Base-by-base conservation (phyloP, 305 asterid species). In the Ilex paraguariensis region DNA sequence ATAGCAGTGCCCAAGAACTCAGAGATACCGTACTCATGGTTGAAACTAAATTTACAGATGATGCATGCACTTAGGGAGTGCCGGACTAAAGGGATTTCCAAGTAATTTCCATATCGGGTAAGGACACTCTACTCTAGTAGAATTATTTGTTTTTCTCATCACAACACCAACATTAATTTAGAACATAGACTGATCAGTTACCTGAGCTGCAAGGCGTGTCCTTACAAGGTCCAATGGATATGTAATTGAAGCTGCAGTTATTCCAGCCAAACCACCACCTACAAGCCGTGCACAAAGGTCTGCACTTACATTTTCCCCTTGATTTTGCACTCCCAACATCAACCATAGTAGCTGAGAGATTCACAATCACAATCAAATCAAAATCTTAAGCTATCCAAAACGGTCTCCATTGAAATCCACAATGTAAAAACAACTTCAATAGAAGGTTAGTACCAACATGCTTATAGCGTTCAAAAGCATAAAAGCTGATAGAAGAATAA, bases 181-280 rank as follows among this genome's bases (percentile, higher is more conserved):
- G 69, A 51, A 48, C 46, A 46, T 48, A 6, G 10, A 5, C 45
- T 3, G 63, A 62, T 39, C 55, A 28, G 48, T 58, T 62, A 84
- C 97, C 96, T 86, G 97, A 46, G 93, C 87, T 32, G 96, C 79
- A 62, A 87, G 96, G 33, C 93, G 95, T n/a, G 96, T 90, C 77
- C 97, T 81, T 51, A 90, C 95, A 64, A 90, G 93, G 80, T 90
- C 96, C 74, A 90, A 69, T 17, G 97, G 97, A 78, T 90, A 90
- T 13, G 95, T 86, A 69, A 75, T 73, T 61, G 95, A 84, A 73
- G 95, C 97, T 31, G 95, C 97, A 32, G 95, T 87, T 33, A 87
- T 73, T 67, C 97, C 95, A 74, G 97, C 92, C 78, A 87, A 80
- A 61, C 97, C 93, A 60, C 97, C 97, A 48, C 96, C 95, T 55